These are phyloP conservation scores for Podila horticola DNA, from an alignment of 192 early-diverging fungal genomes.

Conservation along the genomic window DNA sequence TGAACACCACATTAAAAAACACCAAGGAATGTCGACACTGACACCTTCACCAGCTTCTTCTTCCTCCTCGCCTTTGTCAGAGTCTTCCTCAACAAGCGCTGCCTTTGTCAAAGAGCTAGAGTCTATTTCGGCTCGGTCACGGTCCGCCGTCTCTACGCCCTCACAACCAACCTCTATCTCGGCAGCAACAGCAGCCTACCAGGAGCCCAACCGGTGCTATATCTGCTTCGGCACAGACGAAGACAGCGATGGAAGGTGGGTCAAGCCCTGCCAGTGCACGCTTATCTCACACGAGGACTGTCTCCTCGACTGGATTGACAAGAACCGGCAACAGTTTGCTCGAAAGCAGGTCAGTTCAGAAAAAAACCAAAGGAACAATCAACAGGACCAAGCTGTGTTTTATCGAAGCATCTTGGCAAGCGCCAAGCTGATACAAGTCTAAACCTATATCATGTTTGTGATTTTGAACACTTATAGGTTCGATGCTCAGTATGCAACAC, in stretches of 20 bases:
- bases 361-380: not conserved
- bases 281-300: conserved; percentile 84
- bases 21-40: not conserved
- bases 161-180: conserved; percentile 1
- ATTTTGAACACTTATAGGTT: conserved; percentile 51
- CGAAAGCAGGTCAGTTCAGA: conserved; percentile 52
- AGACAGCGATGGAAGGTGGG: conserved; percentile 70
- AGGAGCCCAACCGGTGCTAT: conserved; percentile 67
- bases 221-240: conserved; percentile 80
- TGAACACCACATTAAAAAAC: not conserved
- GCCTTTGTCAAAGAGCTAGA: conserved; percentile 35
- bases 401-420: not conserved
- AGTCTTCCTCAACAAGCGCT: not conserved
- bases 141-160: conserved; percentile 1
- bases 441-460: not conserved
- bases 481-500: conserved; percentile 77
- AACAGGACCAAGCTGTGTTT: not conserved
- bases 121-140: conserved; percentile 24
- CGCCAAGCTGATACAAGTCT: no score
- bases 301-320: conserved; percentile 78
- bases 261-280: conserved; percentile 78
- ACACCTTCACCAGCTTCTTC: not conserved
- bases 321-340: conserved; percentile 67
- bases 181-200: conserved; percentile 17
- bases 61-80: not conserved